Evolutionary conservation across 768 basidiomycete genomes (phyloP).

Genomic region (Sutorius australiensis): DNA sequence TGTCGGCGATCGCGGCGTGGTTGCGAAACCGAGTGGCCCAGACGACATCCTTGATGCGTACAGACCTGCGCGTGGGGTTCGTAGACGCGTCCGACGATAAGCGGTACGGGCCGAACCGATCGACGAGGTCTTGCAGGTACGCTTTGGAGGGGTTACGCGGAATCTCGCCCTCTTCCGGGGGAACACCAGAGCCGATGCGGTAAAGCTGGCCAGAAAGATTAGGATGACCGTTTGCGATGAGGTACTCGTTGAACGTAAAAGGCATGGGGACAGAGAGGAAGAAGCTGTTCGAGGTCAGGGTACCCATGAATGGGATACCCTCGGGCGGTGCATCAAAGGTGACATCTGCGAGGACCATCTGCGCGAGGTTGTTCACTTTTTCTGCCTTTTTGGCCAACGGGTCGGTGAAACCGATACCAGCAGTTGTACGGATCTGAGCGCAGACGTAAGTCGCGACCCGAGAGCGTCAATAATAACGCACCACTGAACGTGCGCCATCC

Average conservation of each 20-base stretch:
- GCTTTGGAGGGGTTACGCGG: conserved; percentile 36
- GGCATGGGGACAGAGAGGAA: conserved; percentile 40
- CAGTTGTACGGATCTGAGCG: conserved; percentile 39
- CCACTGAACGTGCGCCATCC: conserved; percentile 47
- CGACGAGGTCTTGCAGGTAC: conserved; percentile 43
- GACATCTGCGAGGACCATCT: conserved; percentile 48
- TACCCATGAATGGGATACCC: conserved; percentile 5
- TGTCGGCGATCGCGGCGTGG: conserved; percentile 41
- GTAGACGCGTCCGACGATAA: conserved; percentile 35
- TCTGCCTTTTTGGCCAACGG: conserved; percentile 30
- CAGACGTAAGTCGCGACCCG: background rate
- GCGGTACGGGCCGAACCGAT: conserved; percentile 36
- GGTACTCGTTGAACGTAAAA: conserved; percentile 19
- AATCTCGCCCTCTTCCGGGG: conserved; percentile 32
- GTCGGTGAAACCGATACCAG: conserved; percentile 43
- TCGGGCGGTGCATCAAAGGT: conserved; percentile 25
- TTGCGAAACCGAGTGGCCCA: conserved; percentile 49
- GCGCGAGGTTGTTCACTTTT: conserved; percentile 28
- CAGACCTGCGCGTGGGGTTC: conserved; percentile 28
- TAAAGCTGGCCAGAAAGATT: conserved; percentile 25
- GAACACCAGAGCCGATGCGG: conserved; percentile 41
- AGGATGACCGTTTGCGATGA: conserved; percentile 5
- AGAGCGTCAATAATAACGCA: conserved; percentile 19
- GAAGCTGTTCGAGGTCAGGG: conserved; percentile 30
- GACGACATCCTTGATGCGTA: conserved; percentile 35